These are phyloP conservation scores for Cordia subcordata DNA, from an alignment of 257 asterid genomes.

Conservation along the genomic window DNA sequence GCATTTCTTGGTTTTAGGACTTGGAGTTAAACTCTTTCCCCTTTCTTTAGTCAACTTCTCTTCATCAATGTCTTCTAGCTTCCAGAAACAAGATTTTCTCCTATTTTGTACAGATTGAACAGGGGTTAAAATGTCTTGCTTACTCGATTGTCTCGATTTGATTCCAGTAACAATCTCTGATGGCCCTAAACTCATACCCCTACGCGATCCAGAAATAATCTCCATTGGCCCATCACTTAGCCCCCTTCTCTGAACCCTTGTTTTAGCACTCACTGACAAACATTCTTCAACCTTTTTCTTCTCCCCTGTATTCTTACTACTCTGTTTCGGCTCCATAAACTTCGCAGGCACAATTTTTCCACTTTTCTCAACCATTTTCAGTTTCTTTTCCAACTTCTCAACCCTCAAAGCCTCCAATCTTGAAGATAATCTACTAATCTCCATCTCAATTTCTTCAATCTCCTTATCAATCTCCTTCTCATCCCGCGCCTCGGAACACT, in stretches of 20 bases:
- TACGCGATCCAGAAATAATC: conserved; percentile 40
- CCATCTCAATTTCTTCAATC: conserved; percentile 64
- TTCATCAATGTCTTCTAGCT: conserved; percentile 70
- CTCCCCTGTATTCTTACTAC: conserved; percentile 13
- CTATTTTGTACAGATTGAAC: conserved; percentile 43
- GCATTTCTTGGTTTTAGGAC: background rate
- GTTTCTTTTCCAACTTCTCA: conserved; percentile 48
- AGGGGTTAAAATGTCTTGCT: conserved; percentile 49
- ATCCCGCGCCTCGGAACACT: conserved; percentile 28
- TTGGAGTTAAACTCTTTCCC: conserved; percentile 21
- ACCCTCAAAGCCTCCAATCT: conserved; percentile 57
- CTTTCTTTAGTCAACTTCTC: conserved; percentile 35
- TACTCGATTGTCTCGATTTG: conserved; percentile 32
- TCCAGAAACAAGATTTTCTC: conserved; percentile 71
- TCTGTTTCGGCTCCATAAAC: conserved; percentile 57
- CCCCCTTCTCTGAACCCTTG: conserved; percentile 55
- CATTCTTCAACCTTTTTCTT: conserved; percentile 35
- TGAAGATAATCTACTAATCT: conserved; percentile 49
- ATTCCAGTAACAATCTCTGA: conserved; percentile 47
- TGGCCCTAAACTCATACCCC: conserved; percentile 82
- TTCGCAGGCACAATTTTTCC: conserved; percentile 55
- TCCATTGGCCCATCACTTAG: conserved; percentile 83
- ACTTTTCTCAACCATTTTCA: conserved; percentile 39
- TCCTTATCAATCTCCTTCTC: conserved; percentile 69
- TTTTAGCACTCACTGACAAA: conserved; percentile 26